Evolutionary conservation across 2,329 filamentous ascomycete genomes (phyloP), one percentile per base, ranked within the genome.

Genomic region (Phaeosphaeriaceae sp.): DNA sequence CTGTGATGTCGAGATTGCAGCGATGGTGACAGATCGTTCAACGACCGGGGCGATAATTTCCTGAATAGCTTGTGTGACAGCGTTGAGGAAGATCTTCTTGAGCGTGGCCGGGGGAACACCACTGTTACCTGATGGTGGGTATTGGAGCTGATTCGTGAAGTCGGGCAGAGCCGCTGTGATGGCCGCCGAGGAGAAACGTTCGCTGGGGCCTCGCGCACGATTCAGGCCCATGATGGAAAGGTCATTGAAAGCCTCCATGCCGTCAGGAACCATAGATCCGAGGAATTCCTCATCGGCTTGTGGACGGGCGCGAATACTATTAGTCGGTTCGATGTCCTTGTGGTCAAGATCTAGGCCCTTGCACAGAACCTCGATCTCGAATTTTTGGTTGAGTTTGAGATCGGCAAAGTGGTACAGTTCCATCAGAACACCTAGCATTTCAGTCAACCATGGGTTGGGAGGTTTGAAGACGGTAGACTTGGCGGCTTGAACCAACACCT

Each of bases 21-120:
- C 95, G 75, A 99, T 99, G 0, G 96, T 98, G 41, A 99, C 94
- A 1, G 95, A 99, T 54, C 95, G 88, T 76, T 99, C 96, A 15
- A 99, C 96, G 1, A 99, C 95, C 22, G 95, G 96, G 53, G 94
- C 92, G 60, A 99, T 98, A 55, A 99, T 99, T 72, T 99, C 96
- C 58, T 92, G 90, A 44, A 99, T 89, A 31, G 96, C 94, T 59
- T 93, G 90, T 48, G 92, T 92, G 53, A 97, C 90, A 40, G 96
- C 93, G 48, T 85, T 89, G 64, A 91, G 88, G 55, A 98, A 92
- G 67, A 98, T 96, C 67, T 84, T 84, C 59, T 86, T 84, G 47
- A 89, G 79, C 55, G 91, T 86, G 52, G 83, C 67, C 81, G 60
- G 89, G 83, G 76, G 88, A 89, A 63, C 95, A 85, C 84, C 92